Evolutionary conservation across 257 asterid genomes (phyloP).

Genomic region (Nicotiana knightiana): DNA sequence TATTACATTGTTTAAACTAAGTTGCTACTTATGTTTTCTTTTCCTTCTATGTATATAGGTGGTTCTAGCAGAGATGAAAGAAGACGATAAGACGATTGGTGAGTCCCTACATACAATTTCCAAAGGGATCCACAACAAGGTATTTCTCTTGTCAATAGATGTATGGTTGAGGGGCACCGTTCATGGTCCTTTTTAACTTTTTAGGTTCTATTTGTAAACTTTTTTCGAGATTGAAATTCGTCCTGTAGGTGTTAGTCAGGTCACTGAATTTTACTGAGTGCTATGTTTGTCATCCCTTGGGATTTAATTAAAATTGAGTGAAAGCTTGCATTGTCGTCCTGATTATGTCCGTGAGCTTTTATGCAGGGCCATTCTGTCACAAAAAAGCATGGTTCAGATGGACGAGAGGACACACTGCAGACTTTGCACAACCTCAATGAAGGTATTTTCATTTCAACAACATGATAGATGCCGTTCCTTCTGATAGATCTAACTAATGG

Average conservation of each 20-base stretch:
- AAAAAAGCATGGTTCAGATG: conserved; percentile 43
- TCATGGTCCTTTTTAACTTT: background rate
- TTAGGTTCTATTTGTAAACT: background rate
- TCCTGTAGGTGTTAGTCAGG: background rate
- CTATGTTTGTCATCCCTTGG: background rate
- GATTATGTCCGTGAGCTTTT: background rate
- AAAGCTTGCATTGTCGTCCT: background rate
- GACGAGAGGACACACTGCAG: conserved; percentile 54
- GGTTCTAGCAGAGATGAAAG: conserved; percentile 62
- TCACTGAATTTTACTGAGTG: background rate
- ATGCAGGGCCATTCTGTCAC: conserved; percentile 76
- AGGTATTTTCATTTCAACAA: conserved; percentile 35
- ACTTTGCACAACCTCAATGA: conserved; percentile 83
- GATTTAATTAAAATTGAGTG: background rate
- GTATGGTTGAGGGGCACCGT: background rate
- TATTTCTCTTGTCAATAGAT: conserved; percentile 11
- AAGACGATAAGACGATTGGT: conserved; percentile 55
- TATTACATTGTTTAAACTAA: background rate
- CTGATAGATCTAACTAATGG: background rate
- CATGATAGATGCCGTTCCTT: background rate
- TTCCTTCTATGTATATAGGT: conserved; percentile 29
- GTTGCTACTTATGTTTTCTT: background rate
- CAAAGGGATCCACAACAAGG: conserved; percentile 71
- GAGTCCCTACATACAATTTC: conserved; percentile 72
- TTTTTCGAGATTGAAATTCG: background rate